Base-by-base conservation (phyloP, 257 asterid genomes). In the Fraxinus pennsylvanica region DNA sequence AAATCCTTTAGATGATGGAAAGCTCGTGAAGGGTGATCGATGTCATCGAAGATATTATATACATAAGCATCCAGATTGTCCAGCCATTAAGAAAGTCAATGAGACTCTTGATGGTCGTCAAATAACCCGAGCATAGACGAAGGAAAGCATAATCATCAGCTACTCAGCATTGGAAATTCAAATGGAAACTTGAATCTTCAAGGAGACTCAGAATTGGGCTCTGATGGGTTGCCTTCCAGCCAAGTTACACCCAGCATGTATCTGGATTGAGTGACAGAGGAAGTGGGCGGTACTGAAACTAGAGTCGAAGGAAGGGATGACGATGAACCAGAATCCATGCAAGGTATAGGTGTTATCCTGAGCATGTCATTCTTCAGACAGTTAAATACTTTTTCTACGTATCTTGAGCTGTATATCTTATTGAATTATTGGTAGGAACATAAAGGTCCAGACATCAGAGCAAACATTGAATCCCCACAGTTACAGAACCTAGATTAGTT, bases 81-180 rank as follows among this genome's bases (percentile, higher is more conserved):
- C 82, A 1, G 86, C 80, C 22, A 86, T 79, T 86, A 86, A 86
- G 68, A 86, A 81, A 82, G 91, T 91, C 25, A 92, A 89, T 74
- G 83, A 90, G 22, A 82, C 92, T 71, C 88, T 84, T 8, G 87
- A 87, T 72, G 94, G 94, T 43, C 93, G 1, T 36, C 41, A 89
- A 68, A 88, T 91, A 41, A 89, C 90, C 7, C 91, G 81, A 91
- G 89, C 78, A 88, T 89, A 73, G 88, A 91, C 68, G 86, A 80
- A 54, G 84, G 87, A 29, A 71, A 75, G 33, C 90, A 87, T 81
- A 85, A 84, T 76, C 90, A 87, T 36, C 41, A 36, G 41, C 41
- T 5, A 36, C 41, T 7, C 41, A 6, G 41, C 9, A 36, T 5
- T 65, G 89, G 84, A 76, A 83, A 80, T 82, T 38, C 85, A 6